These are phyloP conservation scores for Flaveria bidentis DNA, from an alignment of 129 eudicot species.

Conservation along the genomic window DNA sequence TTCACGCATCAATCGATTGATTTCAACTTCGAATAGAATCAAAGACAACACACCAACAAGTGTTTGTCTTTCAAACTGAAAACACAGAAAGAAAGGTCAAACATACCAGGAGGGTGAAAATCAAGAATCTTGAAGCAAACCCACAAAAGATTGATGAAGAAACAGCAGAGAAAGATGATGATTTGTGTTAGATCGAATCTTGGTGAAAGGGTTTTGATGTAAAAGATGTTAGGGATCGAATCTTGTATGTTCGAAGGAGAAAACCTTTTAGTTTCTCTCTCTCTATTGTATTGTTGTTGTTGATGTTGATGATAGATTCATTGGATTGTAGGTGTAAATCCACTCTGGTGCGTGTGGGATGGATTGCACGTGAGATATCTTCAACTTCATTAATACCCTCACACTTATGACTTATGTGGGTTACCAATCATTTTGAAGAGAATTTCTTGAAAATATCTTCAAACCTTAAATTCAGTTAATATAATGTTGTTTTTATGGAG, in stretches of 20 bases:
- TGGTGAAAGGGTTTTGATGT: constrained; percentile 8
- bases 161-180: not conserved
- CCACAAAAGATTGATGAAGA: constrained; percentile 19
- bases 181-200: constrained; percentile 20
- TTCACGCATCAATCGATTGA: not conserved
- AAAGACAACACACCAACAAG: not conserved
- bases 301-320: not conserved
- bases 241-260: not conserved
- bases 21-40: not conserved
- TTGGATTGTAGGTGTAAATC: constrained; percentile 6
- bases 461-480: too few relatives aligned
- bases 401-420: not conserved
- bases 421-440: constrained; percentile 19
- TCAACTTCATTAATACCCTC: not conserved
- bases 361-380: constrained; percentile 23
- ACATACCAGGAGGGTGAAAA: constrained; percentile 20
- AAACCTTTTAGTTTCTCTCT: not conserved
- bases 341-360: constrained; percentile 32
- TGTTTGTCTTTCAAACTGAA: not conserved
- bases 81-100: constrained; percentile 7
- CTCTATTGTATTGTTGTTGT: not conserved
- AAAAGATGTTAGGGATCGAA: constrained; percentile 20
- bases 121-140: constrained; percentile 24
- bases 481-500: too few relatives aligned
- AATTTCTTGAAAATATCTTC: not conserved